Evolutionary conservation across 1,139 yeast genomes (phyloP).

Genomic region (Suhomyces terraborum): DNA sequence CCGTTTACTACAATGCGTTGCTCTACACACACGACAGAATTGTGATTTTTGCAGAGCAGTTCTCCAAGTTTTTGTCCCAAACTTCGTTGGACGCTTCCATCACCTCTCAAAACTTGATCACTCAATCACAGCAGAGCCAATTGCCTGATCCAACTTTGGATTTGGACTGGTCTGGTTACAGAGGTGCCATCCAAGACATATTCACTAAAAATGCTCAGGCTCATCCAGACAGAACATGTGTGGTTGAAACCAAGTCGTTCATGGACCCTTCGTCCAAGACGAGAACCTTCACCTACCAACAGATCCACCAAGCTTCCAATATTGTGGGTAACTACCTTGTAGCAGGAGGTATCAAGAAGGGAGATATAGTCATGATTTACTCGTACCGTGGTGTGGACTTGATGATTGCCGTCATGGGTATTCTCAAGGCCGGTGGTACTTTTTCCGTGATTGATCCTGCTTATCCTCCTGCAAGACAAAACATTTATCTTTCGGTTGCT

Average conservation of each 20-base stretch:
- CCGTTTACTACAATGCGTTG: conserved; percentile 71
- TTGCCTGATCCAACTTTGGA: conserved; percentile 89
- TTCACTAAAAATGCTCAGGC: conserved; percentile 80
- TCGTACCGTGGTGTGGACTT: conserved; percentile 97
- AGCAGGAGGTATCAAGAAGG: conserved; percentile 76
- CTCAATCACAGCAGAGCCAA: conserved; percentile 55
- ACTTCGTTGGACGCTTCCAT: conserved; percentile 45
- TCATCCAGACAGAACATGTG: conserved; percentile 86
- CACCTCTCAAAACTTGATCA: conserved; percentile 67
- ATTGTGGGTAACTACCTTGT: conserved; percentile 88
- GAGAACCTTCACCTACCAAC: conserved; percentile 77
- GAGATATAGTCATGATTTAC: conserved; percentile 96
- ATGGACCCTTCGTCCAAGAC: conserved; percentile 56
- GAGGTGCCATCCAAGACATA: conserved; percentile 96
- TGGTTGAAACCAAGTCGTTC: conserved; percentile 84
- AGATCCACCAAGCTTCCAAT: conserved; percentile 92
- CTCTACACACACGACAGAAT: conserved; percentile 74
- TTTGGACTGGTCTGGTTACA: conserved; percentile 86
- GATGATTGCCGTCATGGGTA: conserved; percentile 97
- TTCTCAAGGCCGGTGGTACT: conserved; percentile 96
- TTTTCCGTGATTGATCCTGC: conserved; percentile 99
- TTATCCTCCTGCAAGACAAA: conserved; percentile 97
- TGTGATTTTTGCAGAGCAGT: conserved; percentile 70
- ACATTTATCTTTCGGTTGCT: conserved; percentile 87
- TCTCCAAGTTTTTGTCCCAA: conserved; percentile 51